Conservation (phyloP, 768 basidiomycete genomes). For the Dacryopinax spathularia region DNA sequence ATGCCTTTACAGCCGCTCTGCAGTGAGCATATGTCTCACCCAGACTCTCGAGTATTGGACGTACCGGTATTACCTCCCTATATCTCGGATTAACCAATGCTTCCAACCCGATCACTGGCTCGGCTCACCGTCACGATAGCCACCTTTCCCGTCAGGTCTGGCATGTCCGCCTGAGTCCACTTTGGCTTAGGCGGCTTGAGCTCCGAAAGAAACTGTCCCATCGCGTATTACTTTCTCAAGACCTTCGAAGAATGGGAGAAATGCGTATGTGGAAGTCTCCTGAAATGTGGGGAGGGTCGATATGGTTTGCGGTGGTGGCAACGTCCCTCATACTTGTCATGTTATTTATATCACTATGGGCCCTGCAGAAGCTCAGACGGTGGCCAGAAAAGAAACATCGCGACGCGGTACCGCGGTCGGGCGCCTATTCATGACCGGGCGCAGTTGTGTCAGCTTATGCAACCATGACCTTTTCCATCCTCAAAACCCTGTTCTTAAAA, state of each 20-base stretch:
- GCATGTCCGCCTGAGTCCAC: background rate
- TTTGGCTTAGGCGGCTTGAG: constrained; percentile 1
- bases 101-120: background rate
- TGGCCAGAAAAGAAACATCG: too few relatives aligned
- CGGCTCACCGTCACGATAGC: constrained; percentile 6
- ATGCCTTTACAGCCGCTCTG: background rate
- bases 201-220: background rate
- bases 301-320: background rate
- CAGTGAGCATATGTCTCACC: too few relatives aligned
- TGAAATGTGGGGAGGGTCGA: background rate
- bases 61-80: background rate
- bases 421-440: too few relatives aligned
- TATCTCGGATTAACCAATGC: background rate
- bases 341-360: background rate
- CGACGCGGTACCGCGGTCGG: too few relatives aligned
- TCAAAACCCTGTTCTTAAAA: background rate
- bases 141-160: constrained; percentile 1
- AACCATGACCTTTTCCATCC: too few relatives aligned
- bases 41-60: background rate
- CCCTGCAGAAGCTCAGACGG: too few relatives aligned
- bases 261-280: background rate
- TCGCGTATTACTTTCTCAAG: too few relatives aligned
- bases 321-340: background rate
- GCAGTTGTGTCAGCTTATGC: too few relatives aligned
- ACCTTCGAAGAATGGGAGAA: too few relatives aligned